Conservation (phyloP, 2,329 filamentous ascomycete species). For the Colletotrichum cuscutae region DNA sequence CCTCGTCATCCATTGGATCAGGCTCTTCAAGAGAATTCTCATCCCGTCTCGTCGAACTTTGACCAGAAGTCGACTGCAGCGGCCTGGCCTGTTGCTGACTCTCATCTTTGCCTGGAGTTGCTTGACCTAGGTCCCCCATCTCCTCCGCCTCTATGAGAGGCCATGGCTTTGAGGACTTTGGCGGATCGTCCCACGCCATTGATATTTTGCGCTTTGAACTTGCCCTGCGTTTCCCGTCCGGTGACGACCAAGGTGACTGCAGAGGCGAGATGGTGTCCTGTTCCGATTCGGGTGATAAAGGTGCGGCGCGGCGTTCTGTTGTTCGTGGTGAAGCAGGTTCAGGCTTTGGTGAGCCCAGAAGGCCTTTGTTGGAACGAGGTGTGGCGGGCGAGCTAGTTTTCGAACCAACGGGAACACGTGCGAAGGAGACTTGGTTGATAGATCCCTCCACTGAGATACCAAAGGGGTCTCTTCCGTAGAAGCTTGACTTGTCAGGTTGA, state of each 20-base stretch:
- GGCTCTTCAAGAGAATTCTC: not conserved
- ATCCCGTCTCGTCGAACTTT: not conserved
- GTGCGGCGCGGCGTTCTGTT: not conserved
- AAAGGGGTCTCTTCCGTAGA: conserved; percentile 1
- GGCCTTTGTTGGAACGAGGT: conserved; percentile 2
- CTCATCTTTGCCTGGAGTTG: not conserved
- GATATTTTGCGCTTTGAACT: not conserved
- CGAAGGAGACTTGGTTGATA: conserved; percentile 10
- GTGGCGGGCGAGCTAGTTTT: conserved; percentile 25
- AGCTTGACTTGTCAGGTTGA: not conserved
- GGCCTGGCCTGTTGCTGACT: not conserved
- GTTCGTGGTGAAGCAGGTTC: not conserved
- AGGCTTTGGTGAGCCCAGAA: conserved; percentile 2
- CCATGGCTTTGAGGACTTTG: conserved; percentile 18
- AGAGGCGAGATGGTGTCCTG: conserved; percentile 24
- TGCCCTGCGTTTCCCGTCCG: not conserved
- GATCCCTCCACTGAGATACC: not conserved
- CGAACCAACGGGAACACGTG: conserved; percentile 31
- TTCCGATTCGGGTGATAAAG: not conserved
- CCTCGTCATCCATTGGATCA: conserved; percentile 39
- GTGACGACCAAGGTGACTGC: not conserved
- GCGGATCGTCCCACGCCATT: conserved; percentile 31
- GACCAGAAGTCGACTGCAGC: not conserved
- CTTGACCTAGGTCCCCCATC: conserved; percentile 12
- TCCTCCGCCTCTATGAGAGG: not conserved